A percentile compares a stretch with the other conserved stretches of the same genome.
Evolutionary conservation across 2,329 filamentous ascomycete genomes (phyloP).

Genomic region (Escovopsis sp.): DNA sequence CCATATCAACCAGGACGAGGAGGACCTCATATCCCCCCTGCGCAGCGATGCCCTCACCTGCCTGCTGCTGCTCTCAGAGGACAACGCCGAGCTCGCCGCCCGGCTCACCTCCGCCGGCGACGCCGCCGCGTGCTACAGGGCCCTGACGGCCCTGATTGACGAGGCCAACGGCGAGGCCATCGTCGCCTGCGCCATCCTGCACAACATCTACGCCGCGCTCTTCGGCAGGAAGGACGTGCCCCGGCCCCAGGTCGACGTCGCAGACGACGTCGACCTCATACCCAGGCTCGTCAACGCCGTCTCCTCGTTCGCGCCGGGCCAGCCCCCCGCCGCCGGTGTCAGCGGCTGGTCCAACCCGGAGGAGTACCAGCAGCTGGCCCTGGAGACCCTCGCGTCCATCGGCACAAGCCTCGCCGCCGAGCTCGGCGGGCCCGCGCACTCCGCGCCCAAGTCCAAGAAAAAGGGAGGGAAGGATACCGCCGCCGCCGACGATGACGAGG

Average conservation of each 20-base stretch:
- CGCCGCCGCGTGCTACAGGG: conserved; percentile 29
- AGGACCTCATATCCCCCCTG: conserved; percentile 26
- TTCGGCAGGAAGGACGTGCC: conserved; percentile 10
- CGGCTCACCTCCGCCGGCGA: conserved; percentile 35
- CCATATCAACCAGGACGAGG: conserved; percentile 26
- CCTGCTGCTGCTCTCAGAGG: conserved; percentile 44
- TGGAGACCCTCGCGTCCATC: conserved; percentile 51
- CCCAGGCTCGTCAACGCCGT: conserved; percentile 22
- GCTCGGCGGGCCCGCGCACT: conserved; percentile 19
- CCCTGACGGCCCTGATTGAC: conserved; percentile 33
- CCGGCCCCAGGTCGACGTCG: conserved; percentile 10
- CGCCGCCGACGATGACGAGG: conserved; percentile 15
- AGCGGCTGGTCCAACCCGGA: conserved; percentile 24
- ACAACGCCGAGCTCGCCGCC: conserved; percentile 38
- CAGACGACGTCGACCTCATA: conserved; percentile 21
- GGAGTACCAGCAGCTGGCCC: conserved; percentile 37
- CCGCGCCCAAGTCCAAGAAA: neutral
- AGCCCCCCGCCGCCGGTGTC: conserved; percentile 15
- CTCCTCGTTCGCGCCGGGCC: conserved; percentile 13
- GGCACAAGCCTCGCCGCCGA: conserved; percentile 42
- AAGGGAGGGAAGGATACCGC: too few species aligned
- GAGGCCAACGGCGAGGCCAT: conserved; percentile 34
- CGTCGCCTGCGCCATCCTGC: conserved; percentile 44
- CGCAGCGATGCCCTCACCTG: conserved; percentile 37
- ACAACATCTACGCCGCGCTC: conserved; percentile 42